phyloP scores from a whole-genome alignment of 1,284 basidiomycete genomes.

The Mycosarcoma maydis region DNA sequence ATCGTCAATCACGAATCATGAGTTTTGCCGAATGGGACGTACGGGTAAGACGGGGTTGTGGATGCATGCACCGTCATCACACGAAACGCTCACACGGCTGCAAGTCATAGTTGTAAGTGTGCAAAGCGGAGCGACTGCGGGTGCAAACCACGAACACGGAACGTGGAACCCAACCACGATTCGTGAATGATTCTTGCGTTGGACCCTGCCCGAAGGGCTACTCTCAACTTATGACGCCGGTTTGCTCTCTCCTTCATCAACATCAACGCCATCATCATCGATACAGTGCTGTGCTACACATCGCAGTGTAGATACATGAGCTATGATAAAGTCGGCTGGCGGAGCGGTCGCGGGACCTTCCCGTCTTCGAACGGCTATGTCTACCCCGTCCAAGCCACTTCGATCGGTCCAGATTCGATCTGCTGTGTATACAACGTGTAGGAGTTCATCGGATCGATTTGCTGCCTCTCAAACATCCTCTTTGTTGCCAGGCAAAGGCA shows the following conservation, averaged over 20 bases:
- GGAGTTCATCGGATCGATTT: background rate
- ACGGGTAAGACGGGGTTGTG: too few relatives aligned
- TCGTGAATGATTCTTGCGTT: too few relatives aligned
- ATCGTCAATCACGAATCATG: too few relatives aligned
- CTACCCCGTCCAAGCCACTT: constrained; percentile 2
- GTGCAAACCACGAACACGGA: too few relatives aligned
- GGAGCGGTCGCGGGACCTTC: constrained; percentile 42
- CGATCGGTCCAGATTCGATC: background rate
- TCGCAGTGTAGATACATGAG: background rate
- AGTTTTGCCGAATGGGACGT: constrained; percentile 7
- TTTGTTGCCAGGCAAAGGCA: constrained; percentile 15
- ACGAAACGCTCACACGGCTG: too few relatives aligned
- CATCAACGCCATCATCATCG: background rate
- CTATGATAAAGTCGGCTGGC: constrained; percentile 31
- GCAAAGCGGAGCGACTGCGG: too few relatives aligned
- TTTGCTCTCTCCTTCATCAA: too few relatives aligned
- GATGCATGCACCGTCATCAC: too few relatives aligned
- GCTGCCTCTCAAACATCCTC: background rate
- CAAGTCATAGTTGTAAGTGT: too few relatives aligned
- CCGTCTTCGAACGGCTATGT: constrained; percentile 13
- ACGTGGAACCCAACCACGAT: too few relatives aligned
- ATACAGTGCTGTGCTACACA: background rate
- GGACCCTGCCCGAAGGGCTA: constrained; percentile 1
- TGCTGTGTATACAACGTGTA: too few relatives aligned
- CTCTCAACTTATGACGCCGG: too few relatives aligned